Evolutionary conservation across 805 yeast species (phyloP), one percentile per base, ranked within the genome.

Genomic region (Lipomyces spencermartinsiae): DNA sequence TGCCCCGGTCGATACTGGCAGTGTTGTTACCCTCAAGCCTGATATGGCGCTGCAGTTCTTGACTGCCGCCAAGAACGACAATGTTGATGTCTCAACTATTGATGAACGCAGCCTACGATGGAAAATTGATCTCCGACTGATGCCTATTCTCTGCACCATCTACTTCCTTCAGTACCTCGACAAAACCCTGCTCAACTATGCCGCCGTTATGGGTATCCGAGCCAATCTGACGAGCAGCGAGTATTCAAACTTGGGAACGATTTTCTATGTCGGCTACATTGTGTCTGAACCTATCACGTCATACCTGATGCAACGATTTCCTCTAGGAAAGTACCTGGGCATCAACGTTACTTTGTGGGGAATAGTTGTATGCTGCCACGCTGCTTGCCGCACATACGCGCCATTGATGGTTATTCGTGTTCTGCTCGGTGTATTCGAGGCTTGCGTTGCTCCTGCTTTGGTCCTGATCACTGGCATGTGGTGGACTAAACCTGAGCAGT

Each of bases 161-260:
- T 87, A 87, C 70, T 83, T 87, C 64, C 76, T 86, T 19, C 89
- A 87, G 78, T 66, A 63, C 54, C 61, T 58, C 56, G 91, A 87
- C 71, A 87, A 87, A 73, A 81, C 85, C n/a, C 76, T 87, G 61
- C 76, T 85, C 53, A 86, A 87, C 70, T 86, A 87, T 73, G 88
- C 90, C 1, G 88, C 88, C 16, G 87, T 87, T 0, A 85, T 87
- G 89, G 90, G 90, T 0, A 85, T 87, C 71, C 61, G 61, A 12
- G 33, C 46, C 39, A 61, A 76, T 25, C 78, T 82, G 81, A 64
- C 63, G 25, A 80, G 83, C 57, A 68, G 66, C 55, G 72, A 77
- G 62, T 83, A 78, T 62, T 75, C 82, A 6, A 82, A 84, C 83
- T 78, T 79, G 12, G 84, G 83, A 1, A 76, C 82, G 39, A 75